A percentile compares a stretch with the other conserved stretches of the same genome.
These are phyloP conservation scores for Apiotrichum gracile DNA, from an alignment of 1,284 basidiomycete species.

Conservation along the genomic window DNA sequence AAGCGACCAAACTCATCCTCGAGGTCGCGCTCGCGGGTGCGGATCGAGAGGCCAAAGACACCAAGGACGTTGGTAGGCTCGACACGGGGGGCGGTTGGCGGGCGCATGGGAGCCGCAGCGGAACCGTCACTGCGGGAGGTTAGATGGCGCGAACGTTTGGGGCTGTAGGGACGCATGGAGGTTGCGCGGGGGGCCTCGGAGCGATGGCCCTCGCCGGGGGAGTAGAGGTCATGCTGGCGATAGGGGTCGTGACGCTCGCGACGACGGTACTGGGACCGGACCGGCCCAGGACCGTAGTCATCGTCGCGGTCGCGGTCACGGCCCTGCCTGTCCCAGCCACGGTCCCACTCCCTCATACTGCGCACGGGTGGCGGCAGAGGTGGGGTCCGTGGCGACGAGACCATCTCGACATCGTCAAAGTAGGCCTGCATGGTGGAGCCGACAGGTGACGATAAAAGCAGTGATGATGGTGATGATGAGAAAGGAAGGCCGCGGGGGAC, in stretches of 20 bases:
- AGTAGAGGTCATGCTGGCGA: neutral
- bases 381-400: neutral
- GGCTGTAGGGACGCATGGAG: neutral
- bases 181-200: neutral
- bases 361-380: too few relatives aligned
- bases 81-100: constrained; percentile 45
- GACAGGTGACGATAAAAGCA: neutral
- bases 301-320: neutral
- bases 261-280: too few relatives aligned
- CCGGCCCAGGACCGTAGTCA: too few relatives aligned
- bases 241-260: too few relatives aligned
- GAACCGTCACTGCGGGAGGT: constrained; percentile 3
- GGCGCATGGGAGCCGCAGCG: constrained; percentile 15
- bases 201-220: neutral
- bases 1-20: constrained; percentile 87
- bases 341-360: too few relatives aligned
- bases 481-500: neutral
- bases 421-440: neutral
- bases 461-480: neutral
- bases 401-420: neutral
- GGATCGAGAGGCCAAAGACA: constrained; percentile 91
- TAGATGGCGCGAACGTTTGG: neutral
- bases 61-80: constrained; percentile 86
- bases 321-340: too few relatives aligned
- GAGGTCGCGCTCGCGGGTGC: constrained; percentile 87